phyloP scores from a whole-genome alignment of 1,284 basidiomycete species.

The Cerrena zonata region DNA sequence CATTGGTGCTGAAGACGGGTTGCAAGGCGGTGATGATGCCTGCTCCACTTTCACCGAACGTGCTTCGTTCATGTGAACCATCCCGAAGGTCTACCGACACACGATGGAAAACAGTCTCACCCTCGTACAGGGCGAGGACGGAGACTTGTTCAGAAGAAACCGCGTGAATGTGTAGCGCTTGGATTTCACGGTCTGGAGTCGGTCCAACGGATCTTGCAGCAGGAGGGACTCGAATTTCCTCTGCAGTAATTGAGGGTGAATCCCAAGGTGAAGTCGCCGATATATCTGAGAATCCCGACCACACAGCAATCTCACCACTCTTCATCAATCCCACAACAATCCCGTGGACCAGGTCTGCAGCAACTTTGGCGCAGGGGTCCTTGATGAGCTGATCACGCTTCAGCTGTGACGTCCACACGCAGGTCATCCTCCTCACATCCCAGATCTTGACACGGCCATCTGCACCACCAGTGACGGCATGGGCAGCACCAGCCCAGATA shows the following conservation, averaged over 20 bases:
- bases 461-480: conserved; percentile 43
- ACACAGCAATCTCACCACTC: conserved; percentile 53
- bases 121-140: conserved; percentile 42
- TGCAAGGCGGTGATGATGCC: conserved; percentile 42
- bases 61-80: conserved; percentile 29
- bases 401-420: conserved; percentile 57
- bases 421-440: conserved; percentile 48
- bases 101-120: conserved; percentile 46
- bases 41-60: conserved; percentile 49
- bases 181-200: conserved; percentile 11
- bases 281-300: conserved; percentile 34
- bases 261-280: conserved; percentile 8
- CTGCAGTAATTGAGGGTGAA: conserved; percentile 18
- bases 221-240: conserved; percentile 6
- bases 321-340: conserved; percentile 44
- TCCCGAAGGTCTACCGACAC: conserved; percentile 30
- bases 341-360: conserved; percentile 38
- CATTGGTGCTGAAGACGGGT: conserved; percentile 39
- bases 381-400: conserved; percentile 30
- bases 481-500: conserved; percentile 38
- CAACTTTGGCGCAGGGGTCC: conserved; percentile 47
- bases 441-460: conserved; percentile 72
- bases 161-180: conserved; percentile 22
- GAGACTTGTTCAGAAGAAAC: conserved; percentile 14
- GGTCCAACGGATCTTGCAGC: conserved; percentile 8